Evolutionary conservation across 75 land plant species (phyloP).

Genomic region (Gnetum montanum): DNA sequence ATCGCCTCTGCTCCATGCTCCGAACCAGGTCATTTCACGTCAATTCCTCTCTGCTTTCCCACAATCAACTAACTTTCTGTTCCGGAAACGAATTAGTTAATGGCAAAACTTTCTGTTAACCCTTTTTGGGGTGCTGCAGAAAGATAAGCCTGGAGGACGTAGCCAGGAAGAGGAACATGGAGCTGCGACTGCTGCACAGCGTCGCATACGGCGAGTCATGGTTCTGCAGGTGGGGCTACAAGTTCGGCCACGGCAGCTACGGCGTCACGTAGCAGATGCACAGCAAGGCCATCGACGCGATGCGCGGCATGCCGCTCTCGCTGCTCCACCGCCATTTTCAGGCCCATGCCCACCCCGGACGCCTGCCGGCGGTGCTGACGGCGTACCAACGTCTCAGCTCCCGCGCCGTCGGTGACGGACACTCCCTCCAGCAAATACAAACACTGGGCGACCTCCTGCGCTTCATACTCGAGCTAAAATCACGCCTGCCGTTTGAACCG

Average conservation of each 20-base stretch:
- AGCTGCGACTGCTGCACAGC: constrained; percentile 58
- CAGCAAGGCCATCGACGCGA: constrained; percentile 40
- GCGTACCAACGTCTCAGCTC: constrained; percentile 50
- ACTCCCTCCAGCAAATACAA: constrained; percentile 27
- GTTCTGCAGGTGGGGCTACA: constrained; percentile 92
- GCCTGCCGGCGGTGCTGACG: constrained; percentile 18
- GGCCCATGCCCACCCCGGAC: no score
- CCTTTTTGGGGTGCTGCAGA: no score
- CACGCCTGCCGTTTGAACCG: constrained; percentile 25
- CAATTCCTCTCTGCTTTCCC: no score
- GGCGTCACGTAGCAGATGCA: constrained; percentile 56
- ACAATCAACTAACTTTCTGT: no score
- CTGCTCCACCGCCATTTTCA: constrained; percentile 29
- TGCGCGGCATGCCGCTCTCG: constrained; percentile 38
- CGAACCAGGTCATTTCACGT: constrained; percentile 54
- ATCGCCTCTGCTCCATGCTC: constrained; percentile 64
- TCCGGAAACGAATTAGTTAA: no score
- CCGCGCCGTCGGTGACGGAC: no score
- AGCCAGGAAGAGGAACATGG: constrained; percentile 46
- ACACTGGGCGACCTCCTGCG: constrained; percentile 53
- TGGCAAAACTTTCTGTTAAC: no score
- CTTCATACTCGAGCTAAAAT: constrained; percentile 60
- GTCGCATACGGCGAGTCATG: constrained; percentile 66
- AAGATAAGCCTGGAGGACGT: constrained; percentile 71
- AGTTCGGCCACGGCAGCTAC: constrained; percentile 67